Conservation (phyloP, 805 yeast species). For the Kazachstania taianensis region DNA sequence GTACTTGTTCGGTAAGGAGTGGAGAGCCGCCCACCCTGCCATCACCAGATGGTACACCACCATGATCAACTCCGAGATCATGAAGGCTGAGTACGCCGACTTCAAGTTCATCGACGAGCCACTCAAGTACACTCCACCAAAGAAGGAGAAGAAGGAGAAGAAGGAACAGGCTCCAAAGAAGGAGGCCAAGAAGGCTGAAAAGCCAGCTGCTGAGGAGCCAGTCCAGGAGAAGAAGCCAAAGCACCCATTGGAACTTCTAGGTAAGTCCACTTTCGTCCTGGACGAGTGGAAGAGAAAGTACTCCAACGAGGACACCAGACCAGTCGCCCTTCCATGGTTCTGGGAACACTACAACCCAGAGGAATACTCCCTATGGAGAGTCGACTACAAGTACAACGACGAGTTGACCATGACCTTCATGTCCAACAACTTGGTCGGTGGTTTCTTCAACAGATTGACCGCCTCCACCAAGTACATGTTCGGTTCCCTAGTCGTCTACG, state of each 20-base stretch:
- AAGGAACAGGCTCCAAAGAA: constrained; percentile 25
- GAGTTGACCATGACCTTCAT: constrained; percentile 94
- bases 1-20: constrained; percentile 50
- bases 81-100: constrained; percentile 40
- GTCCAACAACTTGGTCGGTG: constrained; percentile 97
- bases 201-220: constrained; percentile 33
- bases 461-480: constrained; percentile 91
- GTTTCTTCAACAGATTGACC: constrained; percentile 90
- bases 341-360: constrained; percentile 88
- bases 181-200: constrained; percentile 20
- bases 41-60: constrained; percentile 66
- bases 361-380: constrained; percentile 93
- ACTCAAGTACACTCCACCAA: constrained; percentile 42
- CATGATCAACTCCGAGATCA: constrained; percentile 34
- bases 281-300: constrained; percentile 96
- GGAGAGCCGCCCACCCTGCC: constrained; percentile 55
- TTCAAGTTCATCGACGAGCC: constrained; percentile 56
- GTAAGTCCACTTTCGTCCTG: constrained; percentile 55
- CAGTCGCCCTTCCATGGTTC: constrained; percentile 92
- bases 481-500: constrained; percentile 90
- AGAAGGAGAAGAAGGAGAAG: constrained; percentile 51
- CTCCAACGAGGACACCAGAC: constrained; percentile 96
- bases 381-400: constrained; percentile 94
- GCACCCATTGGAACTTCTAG: constrained; percentile 85
- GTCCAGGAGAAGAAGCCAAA: constrained; percentile 59